These are phyloP conservation scores for Spizellomyces punctatus DNA, from an alignment of 192 early-diverging fungal genomes.

Conservation along the genomic window DNA sequence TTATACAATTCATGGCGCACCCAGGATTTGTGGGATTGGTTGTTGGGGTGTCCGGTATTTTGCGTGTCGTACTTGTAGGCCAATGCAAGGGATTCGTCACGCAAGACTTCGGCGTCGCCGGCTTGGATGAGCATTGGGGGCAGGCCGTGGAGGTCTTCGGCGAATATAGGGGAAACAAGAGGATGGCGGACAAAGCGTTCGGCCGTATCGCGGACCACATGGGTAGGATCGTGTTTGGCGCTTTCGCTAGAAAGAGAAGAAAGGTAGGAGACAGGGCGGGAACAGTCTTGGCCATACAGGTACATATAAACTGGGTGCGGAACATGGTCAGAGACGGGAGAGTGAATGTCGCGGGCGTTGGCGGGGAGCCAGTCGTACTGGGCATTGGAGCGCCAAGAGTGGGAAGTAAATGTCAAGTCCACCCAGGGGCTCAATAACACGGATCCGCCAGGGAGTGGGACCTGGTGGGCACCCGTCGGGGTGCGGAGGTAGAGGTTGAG, in stretches of 20 bases:
- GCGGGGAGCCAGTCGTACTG: slow-evolving; percentile 42
- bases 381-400: slow-evolving; percentile 43
- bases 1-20: slow-evolving; percentile 48
- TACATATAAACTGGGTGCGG: slow-evolving; percentile 46
- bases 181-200: slow-evolving; percentile 46
- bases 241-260: not conserved
- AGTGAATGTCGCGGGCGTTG: slow-evolving; percentile 35
- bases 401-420: slow-evolving; percentile 38
- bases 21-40: slow-evolving; percentile 9
- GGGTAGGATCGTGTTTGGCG: not conserved
- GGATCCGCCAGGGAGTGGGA: slow-evolving; percentile 37
- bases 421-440: slow-evolving; percentile 48
- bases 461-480: slow-evolving; percentile 14
- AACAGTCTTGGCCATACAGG: slow-evolving; percentile 38
- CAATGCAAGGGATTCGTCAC: slow-evolving; percentile 45
- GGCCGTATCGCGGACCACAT: slow-evolving; percentile 24
- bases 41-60: slow-evolving; percentile 8
- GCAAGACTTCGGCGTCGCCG: slow-evolving; percentile 46
- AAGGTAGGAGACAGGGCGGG: not conserved
- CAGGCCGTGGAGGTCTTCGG: slow-evolving; percentile 33
- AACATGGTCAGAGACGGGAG: slow-evolving; percentile 26
- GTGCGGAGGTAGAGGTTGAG: slow-evolving; percentile 42
- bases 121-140: slow-evolving; percentile 48
- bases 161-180: slow-evolving; percentile 47
- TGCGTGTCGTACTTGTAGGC: slow-evolving; percentile 42